Percentiles rank a stretch among this genome's conserved stretches.
phyloP scores from a whole-genome alignment of 345 rosid species.

The Moricandia moricandioides region DNA sequence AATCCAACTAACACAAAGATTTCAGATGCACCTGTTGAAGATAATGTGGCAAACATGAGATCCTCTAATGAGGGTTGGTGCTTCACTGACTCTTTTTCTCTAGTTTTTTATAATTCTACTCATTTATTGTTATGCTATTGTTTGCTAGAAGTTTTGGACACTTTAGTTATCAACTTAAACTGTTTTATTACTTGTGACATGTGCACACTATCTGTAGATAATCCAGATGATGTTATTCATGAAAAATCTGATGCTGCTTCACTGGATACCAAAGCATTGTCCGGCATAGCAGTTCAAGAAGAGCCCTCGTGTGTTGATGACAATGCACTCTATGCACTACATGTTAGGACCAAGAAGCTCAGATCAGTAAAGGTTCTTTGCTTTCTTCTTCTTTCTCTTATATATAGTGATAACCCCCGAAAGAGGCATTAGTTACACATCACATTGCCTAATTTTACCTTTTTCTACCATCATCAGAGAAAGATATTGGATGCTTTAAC shows the following conservation, averaged over 20 bases:
- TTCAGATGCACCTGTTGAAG: slow-evolving; percentile 15
- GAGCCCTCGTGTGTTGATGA: slow-evolving; percentile 43
- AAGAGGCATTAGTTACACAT: neutral
- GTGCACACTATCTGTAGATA: slow-evolving; percentile 32
- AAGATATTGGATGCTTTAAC: slow-evolving; percentile 63
- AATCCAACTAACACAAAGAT: slow-evolving; percentile 6
- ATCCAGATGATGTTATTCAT: slow-evolving; percentile 27
- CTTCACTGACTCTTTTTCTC: neutral
- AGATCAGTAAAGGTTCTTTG: slow-evolving; percentile 65
- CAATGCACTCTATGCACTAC: slow-evolving; percentile 48
- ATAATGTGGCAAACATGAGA: slow-evolving; percentile 8
- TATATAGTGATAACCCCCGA: neutral
- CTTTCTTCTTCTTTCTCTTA: slow-evolving; percentile 24
- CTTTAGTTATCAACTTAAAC: neutral
- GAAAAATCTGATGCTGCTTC: slow-evolving; percentile 29
- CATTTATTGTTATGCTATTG: neutral
- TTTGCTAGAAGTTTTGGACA: neutral
- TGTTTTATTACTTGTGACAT: neutral
- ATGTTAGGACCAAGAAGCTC: slow-evolving; percentile 44
- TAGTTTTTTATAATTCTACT: neutral
- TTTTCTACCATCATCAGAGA: slow-evolving; percentile 44
- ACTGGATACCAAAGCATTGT: slow-evolving; percentile 54
- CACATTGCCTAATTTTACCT: slow-evolving; percentile 5
- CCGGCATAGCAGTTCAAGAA: slow-evolving; percentile 41
- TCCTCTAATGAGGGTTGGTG: slow-evolving; percentile 43